Base-by-base conservation (phyloP, 805 yeast species). In the Candida pseudofarinosa region DNA sequence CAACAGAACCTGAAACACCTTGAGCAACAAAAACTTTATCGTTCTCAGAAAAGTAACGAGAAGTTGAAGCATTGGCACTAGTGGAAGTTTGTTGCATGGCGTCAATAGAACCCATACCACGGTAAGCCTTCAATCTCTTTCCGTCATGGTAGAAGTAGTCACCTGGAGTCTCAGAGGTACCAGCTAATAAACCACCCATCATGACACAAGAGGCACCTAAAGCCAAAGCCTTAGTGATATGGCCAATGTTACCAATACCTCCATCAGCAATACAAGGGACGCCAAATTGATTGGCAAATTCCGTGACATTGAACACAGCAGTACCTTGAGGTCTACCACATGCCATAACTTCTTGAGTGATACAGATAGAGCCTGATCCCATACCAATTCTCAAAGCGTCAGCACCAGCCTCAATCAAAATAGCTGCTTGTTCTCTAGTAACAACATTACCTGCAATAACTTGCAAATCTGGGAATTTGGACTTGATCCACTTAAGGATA, bases 241-340 rank as follows among this genome's bases (percentile, higher is more conserved):
- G 99, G 55, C 99, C 99, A 73, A 93, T 89, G 79, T 93, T 93
- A 69, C 89, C 91, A 60, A 93, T 83, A 81, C 99, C 99, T 79
- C 99, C 99, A 67, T 93, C 99, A 54, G 99, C 99, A 58, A 93
- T 89, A 72, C 96, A 87, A 65, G 99, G 98, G 53, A 93, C 96
- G 65, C 99, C 99, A 63, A 91, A 93, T 67, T 82, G 79, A 71
- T 83, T 84, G 53, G 98, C 95, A 63, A 93, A 90, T 74, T 91
- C 90, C 51, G 93, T 78, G 43, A 93, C 99, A 54, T 81, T 84
- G 78, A 80, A 90, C 42, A 93, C 98, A 48, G 99, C 99, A 53
- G 98, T 89, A 73, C 98, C 99, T 77, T 93, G 99, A 48, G 99
- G 99, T 79, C 99, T 89, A 73, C 99, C 99, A 74, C 97, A 95